Base-by-base conservation (phyloP, 345 rosid genomes). In the Ceriops zippeliana region DNA sequence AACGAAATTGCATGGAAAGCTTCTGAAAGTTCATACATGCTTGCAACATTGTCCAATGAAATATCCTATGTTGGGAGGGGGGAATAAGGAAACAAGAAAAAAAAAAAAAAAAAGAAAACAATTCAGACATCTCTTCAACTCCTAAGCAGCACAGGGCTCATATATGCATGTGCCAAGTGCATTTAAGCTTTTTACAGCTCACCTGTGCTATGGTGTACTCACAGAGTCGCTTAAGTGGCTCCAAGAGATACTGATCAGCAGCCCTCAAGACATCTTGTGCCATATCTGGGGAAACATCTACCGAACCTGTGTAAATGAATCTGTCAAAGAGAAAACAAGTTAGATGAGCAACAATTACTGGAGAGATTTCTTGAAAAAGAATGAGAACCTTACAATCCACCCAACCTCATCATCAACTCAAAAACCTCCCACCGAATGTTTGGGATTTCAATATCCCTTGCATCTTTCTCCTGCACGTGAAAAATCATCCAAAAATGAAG, bases 371-470 rank as follows among this genome's bases (percentile, higher is more conserved):
- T 62, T 24, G 2, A 7, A 22, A 35, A 52, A 58, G 65, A 24
- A 7, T 53, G 8, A 28, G 54, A 70, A 74, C 52, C 56, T 61
- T 34, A 69, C 64, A 79, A 62, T 49, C 65, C 58, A 35, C 73
- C 70, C 60, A 58, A 95, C 98, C 99, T 92, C 98, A 95, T 95
- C 99, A 95, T 95, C 87, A 95, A 78, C 90, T 91, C 97, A 56
- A 95, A 95, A 68, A 92, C 98, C 82, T 92, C 97, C 99, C 99
- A 95, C 87, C 90, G 89, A 73, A 95, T 95, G 67, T 95, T 95
- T 4, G 99, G 99, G 82, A 95, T 95, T 78, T 90, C 97, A 75
- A 95, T 90, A 81, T 95, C 98, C 85, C 97, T 86, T 15, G 97
- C 98, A 75, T 95, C 98, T 71, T 86, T 95, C 77, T 95, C 99